Evolutionary conservation across 2,329 filamentous ascomycete species (phyloP), one percentile per base, ranked within the genome.

Genomic region (Trichoderma polysporum): DNA sequence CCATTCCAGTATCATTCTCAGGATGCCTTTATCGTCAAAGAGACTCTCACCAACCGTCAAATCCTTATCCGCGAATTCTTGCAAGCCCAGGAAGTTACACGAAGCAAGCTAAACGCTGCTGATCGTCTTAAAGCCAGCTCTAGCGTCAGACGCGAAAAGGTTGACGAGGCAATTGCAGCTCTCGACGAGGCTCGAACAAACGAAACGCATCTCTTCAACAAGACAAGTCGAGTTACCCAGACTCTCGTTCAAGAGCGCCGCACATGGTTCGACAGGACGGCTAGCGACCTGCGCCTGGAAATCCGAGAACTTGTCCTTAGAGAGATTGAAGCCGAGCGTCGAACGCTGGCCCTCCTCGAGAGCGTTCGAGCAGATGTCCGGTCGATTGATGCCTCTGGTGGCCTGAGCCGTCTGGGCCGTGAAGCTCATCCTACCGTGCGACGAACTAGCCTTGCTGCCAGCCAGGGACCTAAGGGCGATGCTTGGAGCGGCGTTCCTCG

Each of bases 1-100:
- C 92, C 95, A 12, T 88, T 99, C 69, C 91, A 94, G 74, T 97
- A 98, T 76, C 93, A 98, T 80, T 97, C 93, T 52, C 90, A 92
- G 66, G 95, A 99, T 78, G 92, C 95, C 52, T 97, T 97, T 76
- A 97, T 98, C 73, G 95, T 98, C 71, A 99, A 99, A 79, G 95
- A 99, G 77, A 97, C 94, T 12, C 86, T 99, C 70, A 99, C 95
- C 4, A 99, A 99, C 81, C 91, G 95, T 13, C 95, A 99, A 80
- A 97, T 99, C 69, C 86, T 99, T 22, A 90, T 97, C 50, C 93
- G 95, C 68, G 95, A 99, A 75, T 89, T 98, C 68, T 81, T 97
- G 29, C 93, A 97, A 79, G 94, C 95, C 0, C 94, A 98, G 77
- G 91, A 97, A 76, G 84, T 84, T 25, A 93, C 94, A 1, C 89